Percentiles rank a stretch among this genome's conserved stretches.
phyloP scores from a whole-genome alignment of 2,329 filamentous ascomycete species.

The Didymosphaeria variabile region DNA sequence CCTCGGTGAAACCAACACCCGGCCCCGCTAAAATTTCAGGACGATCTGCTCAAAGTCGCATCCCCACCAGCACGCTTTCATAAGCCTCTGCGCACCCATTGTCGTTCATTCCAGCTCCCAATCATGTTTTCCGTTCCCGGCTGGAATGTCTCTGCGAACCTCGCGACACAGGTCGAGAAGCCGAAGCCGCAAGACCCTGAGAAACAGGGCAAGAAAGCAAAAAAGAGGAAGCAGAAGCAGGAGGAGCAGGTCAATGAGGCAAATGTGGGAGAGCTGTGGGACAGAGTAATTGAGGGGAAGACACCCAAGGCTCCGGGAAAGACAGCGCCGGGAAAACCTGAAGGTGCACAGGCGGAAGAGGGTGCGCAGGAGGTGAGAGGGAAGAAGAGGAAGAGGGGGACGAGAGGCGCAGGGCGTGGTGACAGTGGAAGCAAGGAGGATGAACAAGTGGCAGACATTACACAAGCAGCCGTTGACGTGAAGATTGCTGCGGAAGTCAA shows the following conservation, averaged over 20 bases:
- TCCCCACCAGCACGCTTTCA: background rate
- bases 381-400: constrained; percentile 44
- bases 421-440: constrained; percentile 27
- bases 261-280: constrained; percentile 55
- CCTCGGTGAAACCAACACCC: constrained; percentile 2
- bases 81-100: background rate
- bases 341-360: constrained; percentile 35
- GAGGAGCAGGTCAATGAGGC: constrained; percentile 84
- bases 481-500: constrained; percentile 5
- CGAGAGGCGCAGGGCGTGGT: constrained; percentile 34
- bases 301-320: constrained; percentile 78
- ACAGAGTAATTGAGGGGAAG: constrained; percentile 52
- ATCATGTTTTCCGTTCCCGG: constrained; percentile 92
- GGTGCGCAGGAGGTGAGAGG: constrained; percentile 49
- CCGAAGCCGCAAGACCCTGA: constrained; percentile 45
- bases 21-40: constrained; percentile 11
- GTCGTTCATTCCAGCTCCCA: background rate
- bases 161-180: constrained; percentile 73
- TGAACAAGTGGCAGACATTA: constrained; percentile 36
- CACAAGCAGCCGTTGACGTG: constrained; percentile 29
- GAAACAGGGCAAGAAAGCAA: constrained; percentile 63
- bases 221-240: constrained; percentile 65
- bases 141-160: constrained; percentile 81
- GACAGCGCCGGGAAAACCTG: constrained; percentile 63
- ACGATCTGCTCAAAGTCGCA: background rate